These are phyloP conservation scores for Tillandsia fasciculata DNA, from an alignment of 176 grass and related monocot genomes.

Conservation along the genomic window DNA sequence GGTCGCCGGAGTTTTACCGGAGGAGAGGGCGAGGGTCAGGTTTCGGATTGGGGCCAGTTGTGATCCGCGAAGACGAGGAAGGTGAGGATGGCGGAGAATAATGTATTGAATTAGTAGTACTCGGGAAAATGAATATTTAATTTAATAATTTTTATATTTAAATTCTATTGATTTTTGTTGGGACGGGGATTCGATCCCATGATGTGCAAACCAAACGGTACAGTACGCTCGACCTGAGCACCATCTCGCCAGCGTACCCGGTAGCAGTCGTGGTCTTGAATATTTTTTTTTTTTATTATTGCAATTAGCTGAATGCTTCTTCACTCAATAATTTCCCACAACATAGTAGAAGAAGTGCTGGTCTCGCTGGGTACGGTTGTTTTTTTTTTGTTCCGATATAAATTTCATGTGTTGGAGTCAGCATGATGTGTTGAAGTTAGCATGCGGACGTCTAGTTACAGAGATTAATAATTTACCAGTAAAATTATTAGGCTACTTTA, in stretches of 20 bases:
- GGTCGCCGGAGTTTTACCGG: constrained; percentile 25
- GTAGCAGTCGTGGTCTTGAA: neutral
- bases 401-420: too few relatives aligned
- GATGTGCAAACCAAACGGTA: neutral
- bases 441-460: too few relatives aligned
- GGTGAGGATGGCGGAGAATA: neutral
- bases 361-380: too few relatives aligned
- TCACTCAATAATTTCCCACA: too few relatives aligned
- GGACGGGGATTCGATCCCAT: constrained; percentile 8
- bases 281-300: neutral
- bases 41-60: constrained; percentile 14
- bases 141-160: neutral
- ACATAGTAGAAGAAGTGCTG: too few relatives aligned
- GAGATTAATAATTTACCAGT: too few relatives aligned
- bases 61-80: constrained; percentile 11
- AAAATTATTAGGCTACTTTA: too few relatives aligned
- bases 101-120: neutral
- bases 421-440: too few relatives aligned
- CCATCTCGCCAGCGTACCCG: neutral
- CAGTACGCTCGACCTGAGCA: neutral
- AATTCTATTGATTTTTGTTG: neutral
- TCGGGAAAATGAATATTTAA: neutral
- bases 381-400: too few relatives aligned
- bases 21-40: constrained; percentile 40
- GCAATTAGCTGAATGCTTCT: too few relatives aligned